Percentiles rank a stretch among this genome's conserved stretches.
Evolutionary conservation across 768 basidiomycete genomes (phyloP).

Genomic region (Amanita rubescens): DNA sequence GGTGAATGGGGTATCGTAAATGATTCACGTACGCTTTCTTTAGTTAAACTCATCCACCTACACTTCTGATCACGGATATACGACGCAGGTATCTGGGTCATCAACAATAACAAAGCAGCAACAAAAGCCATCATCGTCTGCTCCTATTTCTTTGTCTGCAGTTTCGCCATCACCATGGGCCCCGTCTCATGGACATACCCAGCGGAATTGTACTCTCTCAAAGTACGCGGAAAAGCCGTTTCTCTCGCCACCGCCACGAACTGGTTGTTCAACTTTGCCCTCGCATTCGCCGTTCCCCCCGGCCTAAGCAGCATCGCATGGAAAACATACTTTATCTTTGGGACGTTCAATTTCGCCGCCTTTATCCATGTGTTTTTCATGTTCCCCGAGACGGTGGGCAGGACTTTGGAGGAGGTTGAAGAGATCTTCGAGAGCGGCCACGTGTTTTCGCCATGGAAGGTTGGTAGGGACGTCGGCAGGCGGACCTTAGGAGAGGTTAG

Average conservation of each 20-base stretch:
- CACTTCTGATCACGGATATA: no score
- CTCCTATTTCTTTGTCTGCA: constrained; percentile 72
- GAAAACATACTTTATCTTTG: constrained; percentile 76
- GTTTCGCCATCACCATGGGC: constrained; percentile 71
- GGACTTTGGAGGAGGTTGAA: constrained; percentile 74
- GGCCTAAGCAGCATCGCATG: constrained; percentile 59
- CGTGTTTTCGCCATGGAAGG: constrained; percentile 63
- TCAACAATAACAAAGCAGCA: constrained; percentile 42
- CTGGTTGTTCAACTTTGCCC: constrained; percentile 67
- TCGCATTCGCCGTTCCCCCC: constrained; percentile 72
- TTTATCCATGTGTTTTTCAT: constrained; percentile 70
- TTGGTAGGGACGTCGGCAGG: constrained; percentile 16
- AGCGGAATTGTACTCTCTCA: constrained; percentile 38
- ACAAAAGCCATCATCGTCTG: constrained; percentile 72
- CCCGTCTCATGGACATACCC: constrained; percentile 72
- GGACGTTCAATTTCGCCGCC: constrained; percentile 66
- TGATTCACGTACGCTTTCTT: constrained; percentile 12
- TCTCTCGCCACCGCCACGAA: constrained; percentile 20
- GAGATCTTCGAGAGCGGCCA: constrained; percentile 69
- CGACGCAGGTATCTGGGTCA: constrained; percentile 35
- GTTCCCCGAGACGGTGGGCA: constrained; percentile 72
- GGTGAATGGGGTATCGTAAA: constrained; percentile 54
- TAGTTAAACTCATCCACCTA: no score
- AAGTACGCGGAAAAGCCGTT: constrained; percentile 15
- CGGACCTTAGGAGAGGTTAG: background rate